These are phyloP conservation scores for Backusella luteola DNA, from an alignment of 192 early-diverging fungal species.

Conservation along the genomic window DNA sequence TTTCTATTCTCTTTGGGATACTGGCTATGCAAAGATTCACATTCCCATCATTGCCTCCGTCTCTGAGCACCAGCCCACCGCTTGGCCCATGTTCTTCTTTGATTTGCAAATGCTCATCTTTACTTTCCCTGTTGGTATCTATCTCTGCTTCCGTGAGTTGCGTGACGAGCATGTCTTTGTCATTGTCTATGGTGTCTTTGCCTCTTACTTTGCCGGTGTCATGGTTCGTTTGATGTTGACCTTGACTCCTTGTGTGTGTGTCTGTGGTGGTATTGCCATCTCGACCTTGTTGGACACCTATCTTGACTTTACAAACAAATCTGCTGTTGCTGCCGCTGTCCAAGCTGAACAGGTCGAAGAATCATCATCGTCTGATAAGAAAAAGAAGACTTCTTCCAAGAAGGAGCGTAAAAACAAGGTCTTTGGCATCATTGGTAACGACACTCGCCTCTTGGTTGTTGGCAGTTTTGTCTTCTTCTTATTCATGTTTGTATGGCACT, in stretches of 20 bases:
- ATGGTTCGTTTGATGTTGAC: constrained; percentile 99
- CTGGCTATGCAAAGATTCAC: constrained; percentile 98
- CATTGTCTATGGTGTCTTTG: constrained; percentile 96
- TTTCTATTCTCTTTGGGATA: constrained; percentile 99
- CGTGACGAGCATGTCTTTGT: constrained; percentile 97
- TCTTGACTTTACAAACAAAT: constrained; percentile 44
- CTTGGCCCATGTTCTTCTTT: constrained; percentile 99
- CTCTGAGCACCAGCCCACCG: constrained; percentile 99
- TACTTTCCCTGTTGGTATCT: constrained; percentile 96
- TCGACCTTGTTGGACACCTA: constrained; percentile 88
- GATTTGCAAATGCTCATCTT: constrained; percentile 96
- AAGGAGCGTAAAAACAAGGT: constrained; percentile 37
- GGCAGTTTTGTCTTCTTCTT: constrained; percentile 71
- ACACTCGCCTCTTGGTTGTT: constrained; percentile 59
- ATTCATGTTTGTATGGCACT: constrained; percentile 91
- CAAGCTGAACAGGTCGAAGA: neutral
- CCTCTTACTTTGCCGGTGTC: constrained; percentile 99
- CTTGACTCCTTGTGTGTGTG: constrained; percentile 96
- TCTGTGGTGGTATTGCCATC: constrained; percentile 87
- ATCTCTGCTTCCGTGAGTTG: constrained; percentile 94
- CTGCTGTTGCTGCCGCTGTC: neutral
- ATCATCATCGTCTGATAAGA: neutral
- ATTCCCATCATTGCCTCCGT: constrained; percentile 99
- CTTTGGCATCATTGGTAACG: constrained; percentile 46
- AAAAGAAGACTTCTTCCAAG: neutral